Conservation (phyloP, 768 basidiomycete species). For the Lactarius sanguifluus region DNA sequence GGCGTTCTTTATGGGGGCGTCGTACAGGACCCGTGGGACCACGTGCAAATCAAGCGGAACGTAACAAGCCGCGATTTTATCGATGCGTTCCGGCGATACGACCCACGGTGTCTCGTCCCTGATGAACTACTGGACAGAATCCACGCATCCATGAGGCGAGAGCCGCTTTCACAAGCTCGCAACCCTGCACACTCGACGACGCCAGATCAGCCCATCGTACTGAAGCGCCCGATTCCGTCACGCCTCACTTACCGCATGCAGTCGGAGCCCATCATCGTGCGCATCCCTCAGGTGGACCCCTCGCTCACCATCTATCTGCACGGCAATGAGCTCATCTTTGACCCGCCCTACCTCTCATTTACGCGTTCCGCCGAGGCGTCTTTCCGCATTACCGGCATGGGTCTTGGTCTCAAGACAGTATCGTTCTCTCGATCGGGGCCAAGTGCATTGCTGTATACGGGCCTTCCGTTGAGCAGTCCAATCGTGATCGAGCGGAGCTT, state of each 20-base stretch:
- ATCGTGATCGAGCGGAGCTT: constrained; percentile 87
- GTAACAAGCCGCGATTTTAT: constrained; percentile 78
- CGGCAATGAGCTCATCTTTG: constrained; percentile 86
- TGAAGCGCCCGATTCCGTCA: constrained; percentile 72
- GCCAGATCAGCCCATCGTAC: constrained; percentile 58
- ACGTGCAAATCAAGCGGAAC: constrained; percentile 53
- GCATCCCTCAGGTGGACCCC: constrained; percentile 84
- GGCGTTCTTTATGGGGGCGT: constrained; percentile 81
- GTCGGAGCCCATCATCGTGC: constrained; percentile 84
- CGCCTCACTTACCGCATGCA: constrained; percentile 85
- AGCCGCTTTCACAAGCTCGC: constrained; percentile 71
- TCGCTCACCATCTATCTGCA: constrained; percentile 77
- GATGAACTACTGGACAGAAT: constrained; percentile 77
- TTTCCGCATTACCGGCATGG: constrained; percentile 87
- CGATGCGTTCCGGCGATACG: constrained; percentile 77
- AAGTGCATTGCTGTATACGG: constrained; percentile 80
- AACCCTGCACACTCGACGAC: constrained; percentile 40
- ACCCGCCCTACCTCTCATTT: constrained; percentile 83
- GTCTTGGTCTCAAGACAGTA: constrained; percentile 79
- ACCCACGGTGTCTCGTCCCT: constrained; percentile 64
- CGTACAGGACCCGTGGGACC: constrained; percentile 57
- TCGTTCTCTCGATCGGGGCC: constrained; percentile 81
- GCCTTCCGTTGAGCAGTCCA: constrained; percentile 74
- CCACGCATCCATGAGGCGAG: constrained; percentile 72
- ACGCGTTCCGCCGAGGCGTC: constrained; percentile 75